Evolutionary conservation across 352 stramenopile genomes (phyloP).

Genomic region (Globisporangium lucens): DNA sequence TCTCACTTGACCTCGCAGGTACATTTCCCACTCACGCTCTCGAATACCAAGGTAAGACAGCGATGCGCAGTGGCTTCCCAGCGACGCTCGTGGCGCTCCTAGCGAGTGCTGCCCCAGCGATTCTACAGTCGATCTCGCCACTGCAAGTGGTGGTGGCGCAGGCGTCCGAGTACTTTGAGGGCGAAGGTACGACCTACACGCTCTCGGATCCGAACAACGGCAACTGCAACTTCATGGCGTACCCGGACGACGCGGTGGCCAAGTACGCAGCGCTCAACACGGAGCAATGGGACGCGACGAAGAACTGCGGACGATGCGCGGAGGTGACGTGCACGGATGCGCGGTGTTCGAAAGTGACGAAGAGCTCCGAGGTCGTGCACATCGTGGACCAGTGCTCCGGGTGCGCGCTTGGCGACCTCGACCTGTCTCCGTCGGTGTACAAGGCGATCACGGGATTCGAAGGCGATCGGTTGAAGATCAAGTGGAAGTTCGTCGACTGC

Average conservation of each 20-base stretch:
- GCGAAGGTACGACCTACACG: conserved; percentile 46
- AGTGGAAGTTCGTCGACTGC: conserved; percentile 49
- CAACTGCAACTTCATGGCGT: conserved; percentile 75
- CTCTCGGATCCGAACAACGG: conserved; percentile 32
- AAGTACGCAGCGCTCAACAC: conserved; percentile 73
- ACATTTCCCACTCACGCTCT: not conserved
- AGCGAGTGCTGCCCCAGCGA: conserved; percentile 6
- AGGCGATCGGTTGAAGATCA: conserved; percentile 39
- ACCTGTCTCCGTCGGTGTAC: conserved; percentile 49
- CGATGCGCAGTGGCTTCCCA: not conserved
- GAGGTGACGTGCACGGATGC: conserved; percentile 50
- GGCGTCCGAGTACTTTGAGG: conserved; percentile 29
- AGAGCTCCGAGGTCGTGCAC: conserved; percentile 47
- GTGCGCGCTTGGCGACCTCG: conserved; percentile 46
- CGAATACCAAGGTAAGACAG: not conserved
- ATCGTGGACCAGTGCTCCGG: conserved; percentile 68
- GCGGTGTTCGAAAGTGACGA: conserved; percentile 27
- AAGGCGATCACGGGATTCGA: conserved; percentile 30
- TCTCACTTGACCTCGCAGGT: conserved; percentile 3
- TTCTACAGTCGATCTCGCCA: not conserved
- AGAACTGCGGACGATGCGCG: conserved; percentile 47
- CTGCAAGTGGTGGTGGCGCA: conserved; percentile 6
- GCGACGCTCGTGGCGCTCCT: conserved; percentile 5
- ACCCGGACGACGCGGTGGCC: conserved; percentile 29
- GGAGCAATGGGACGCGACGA: conserved; percentile 45